Base-by-base conservation (phyloP, 768 basidiomycete genomes). In the Pleurotus ostreatus region DNA sequence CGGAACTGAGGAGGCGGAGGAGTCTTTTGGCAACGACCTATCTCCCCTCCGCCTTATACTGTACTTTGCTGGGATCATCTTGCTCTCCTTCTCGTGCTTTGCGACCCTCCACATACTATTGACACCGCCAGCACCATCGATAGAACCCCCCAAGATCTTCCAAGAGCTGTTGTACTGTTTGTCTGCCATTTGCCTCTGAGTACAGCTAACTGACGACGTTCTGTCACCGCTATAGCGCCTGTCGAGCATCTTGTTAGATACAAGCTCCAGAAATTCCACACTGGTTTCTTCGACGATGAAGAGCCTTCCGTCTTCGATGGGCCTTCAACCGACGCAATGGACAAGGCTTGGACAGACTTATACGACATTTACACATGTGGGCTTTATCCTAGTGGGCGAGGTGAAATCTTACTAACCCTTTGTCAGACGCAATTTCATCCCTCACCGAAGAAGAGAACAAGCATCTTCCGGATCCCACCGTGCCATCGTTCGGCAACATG, bases 301-400 rank as follows among this genome's bases (percentile, higher is more conserved):
- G 26, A 37, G 16, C 49, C 49, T 16, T 51, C 49, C 11, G 49
- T 51, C 6, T 51, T 51, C 49, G 49, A 51, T 16, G 49, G 49
- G 9, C 65, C 60, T 11, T 64, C 65, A n/a, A 49, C 46, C 12
- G 61, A 63, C 37, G 58, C 61, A 7, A 51, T 51, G 49, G 65
- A 66, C 23, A 39, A 62, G 15, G 63, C 64, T 2, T 66, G 64
- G 64, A 52, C 55, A 30, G 59, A 55, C 34, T 49, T 66, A 7
- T 60, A 59, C 51, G 47, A 56, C 44, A 51, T 51, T n/a, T 51
- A 34, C 26, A 51, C 49, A 16, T 60, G 65, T 66, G 23, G 40
- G 62, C 54, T 2, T 25, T 34, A 34, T 2, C 18, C 9, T 25
- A 18, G 9, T n/a, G n/a, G 39, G n/a, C 39, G 9, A 40, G n/a